Evolutionary conservation across 2,329 filamentous ascomycete genomes (phyloP).

Genomic region (Aspergillus quadricinctus): DNA sequence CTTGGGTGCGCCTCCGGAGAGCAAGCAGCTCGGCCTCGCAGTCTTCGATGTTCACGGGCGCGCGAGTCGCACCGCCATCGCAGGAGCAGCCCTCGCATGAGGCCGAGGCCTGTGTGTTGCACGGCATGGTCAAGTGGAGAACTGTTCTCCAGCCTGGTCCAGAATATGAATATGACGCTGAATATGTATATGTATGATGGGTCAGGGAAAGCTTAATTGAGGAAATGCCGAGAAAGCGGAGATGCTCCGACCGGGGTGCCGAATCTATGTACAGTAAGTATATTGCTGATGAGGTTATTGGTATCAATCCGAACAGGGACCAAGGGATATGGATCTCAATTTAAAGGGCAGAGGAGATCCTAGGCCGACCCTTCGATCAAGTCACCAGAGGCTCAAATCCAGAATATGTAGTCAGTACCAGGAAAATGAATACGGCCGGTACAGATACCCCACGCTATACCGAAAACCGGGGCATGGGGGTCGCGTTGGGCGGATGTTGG

Average conservation of each 20-base stretch:
- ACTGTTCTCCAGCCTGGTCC: background rate
- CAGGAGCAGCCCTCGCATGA: constrained; percentile 35
- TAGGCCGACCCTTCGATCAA: constrained; percentile 5
- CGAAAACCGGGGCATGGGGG: constrained; percentile 3
- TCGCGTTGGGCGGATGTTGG: background rate
- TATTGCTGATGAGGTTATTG: background rate
- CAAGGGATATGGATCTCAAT: background rate
- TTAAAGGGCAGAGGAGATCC: constrained; percentile 7
- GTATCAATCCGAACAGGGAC: background rate
- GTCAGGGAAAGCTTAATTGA: background rate
- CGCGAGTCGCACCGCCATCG: constrained; percentile 13
- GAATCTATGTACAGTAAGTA: background rate
- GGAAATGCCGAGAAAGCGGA: background rate
- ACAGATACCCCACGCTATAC: constrained; percentile 7
- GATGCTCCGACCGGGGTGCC: background rate
- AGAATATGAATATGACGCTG: background rate
- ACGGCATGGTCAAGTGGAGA: constrained; percentile 18
- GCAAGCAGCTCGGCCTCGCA: constrained; percentile 38
- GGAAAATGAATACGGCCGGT: background rate
- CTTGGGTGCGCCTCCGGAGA: constrained; percentile 34
- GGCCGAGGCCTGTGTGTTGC: constrained; percentile 18
- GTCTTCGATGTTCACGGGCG: constrained; percentile 36
- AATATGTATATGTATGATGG: background rate
- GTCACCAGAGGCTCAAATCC: constrained; percentile 3
- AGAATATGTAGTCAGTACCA: constrained; percentile 5